phyloP scores from a whole-genome alignment of 1,139 yeast genomes.

The Tardiomyces digboiensis region DNA sequence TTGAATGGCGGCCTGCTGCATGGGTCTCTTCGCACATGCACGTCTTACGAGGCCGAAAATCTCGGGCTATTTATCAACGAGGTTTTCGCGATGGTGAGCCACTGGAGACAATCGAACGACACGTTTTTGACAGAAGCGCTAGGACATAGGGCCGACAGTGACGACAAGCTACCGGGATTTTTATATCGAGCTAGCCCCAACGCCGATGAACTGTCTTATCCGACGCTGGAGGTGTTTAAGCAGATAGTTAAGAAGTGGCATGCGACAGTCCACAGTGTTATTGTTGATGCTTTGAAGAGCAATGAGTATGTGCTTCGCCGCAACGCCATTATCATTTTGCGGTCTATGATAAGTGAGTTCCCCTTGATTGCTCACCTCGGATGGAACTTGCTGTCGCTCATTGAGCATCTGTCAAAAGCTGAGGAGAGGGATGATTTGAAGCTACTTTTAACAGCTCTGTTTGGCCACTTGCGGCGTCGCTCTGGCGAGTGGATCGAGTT shows the following conservation, averaged over 20 bases:
- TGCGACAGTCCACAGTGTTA: slow-evolving; percentile 33
- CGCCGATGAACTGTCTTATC: slow-evolving; percentile 70
- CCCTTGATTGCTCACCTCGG: slow-evolving; percentile 63
- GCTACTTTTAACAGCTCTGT: slow-evolving; percentile 65
- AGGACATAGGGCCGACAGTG: slow-evolving; percentile 32
- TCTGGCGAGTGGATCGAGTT: slow-evolving; percentile 44
- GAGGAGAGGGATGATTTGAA: slow-evolving; percentile 78
- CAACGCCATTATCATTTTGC: slow-evolving; percentile 71
- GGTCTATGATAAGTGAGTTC: slow-evolving; percentile 53
- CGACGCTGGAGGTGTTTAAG: slow-evolving; percentile 50
- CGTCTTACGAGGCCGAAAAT: slow-evolving; percentile 75
- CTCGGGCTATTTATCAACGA: slow-evolving; percentile 69
- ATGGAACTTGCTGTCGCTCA: slow-evolving; percentile 41
- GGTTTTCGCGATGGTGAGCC: slow-evolving; percentile 37
- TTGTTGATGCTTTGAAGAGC: slow-evolving; percentile 41
- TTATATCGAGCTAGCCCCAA: slow-evolving; percentile 51
- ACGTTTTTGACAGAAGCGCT: slow-evolving; percentile 32
- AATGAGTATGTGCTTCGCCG: slow-evolving; percentile 73
- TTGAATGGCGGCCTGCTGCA: slow-evolving; percentile 42
- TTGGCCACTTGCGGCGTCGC: slow-evolving; percentile 51
- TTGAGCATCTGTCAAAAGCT: slow-evolving; percentile 38
- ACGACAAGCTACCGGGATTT: slow-evolving; percentile 25
- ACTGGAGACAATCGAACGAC: slow-evolving; percentile 31
- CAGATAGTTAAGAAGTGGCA: neutral
- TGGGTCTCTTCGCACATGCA: slow-evolving; percentile 58